Evolutionary conservation across 305 asterid genomes (phyloP), one percentile per base, ranked within the genome.

Genomic region (Solanum hybrid): DNA sequence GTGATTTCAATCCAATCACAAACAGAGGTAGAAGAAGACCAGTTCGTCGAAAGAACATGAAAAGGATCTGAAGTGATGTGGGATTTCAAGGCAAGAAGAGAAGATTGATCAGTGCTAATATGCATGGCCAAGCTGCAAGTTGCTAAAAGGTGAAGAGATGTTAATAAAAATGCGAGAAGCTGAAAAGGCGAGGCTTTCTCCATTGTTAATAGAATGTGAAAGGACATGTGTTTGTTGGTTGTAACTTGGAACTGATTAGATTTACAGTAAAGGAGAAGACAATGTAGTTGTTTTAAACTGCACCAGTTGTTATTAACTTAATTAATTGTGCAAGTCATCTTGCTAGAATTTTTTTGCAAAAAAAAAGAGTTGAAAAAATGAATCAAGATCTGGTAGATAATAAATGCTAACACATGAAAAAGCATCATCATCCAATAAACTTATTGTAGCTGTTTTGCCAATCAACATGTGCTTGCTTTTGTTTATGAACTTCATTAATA

Each of bases 21-120:
- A 64, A 64, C 27, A 22, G 29, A 22, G 73, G 73, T 64, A 9
- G 73, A 22, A 2, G 66, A 66, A 15, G 88, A 66, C 88, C 90
- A 88, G 45, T 88, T 81, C 10, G 11, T 19, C 0, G 29, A 45
- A n/a, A 88, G 77, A 26, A 66, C 7, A 1, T 26, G 19, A 51
- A 24, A 9, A n/a, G 88, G 90, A 72, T 81, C 90, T 34, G 38
- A 89, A 82, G 15, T 89, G 17, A 89, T 80, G 76, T 73, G 66
- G 29, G 31, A n/a, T 66, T n/a, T 77, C 84, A 19, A 77, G 51
- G 84, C 17, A 9, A 77, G 84, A 77, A 77, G 45, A 77, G 84
- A 77, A 77, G 84, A 2, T 77, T 77, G 84, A 77, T 77, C 51
- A 19, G 84, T 77, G 17, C 84, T 77, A 6, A 77, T 77, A 34